Base-by-base conservation (phyloP, 2,329 filamentous ascomycete species). In the Colletotrichum caudatum region DNA sequence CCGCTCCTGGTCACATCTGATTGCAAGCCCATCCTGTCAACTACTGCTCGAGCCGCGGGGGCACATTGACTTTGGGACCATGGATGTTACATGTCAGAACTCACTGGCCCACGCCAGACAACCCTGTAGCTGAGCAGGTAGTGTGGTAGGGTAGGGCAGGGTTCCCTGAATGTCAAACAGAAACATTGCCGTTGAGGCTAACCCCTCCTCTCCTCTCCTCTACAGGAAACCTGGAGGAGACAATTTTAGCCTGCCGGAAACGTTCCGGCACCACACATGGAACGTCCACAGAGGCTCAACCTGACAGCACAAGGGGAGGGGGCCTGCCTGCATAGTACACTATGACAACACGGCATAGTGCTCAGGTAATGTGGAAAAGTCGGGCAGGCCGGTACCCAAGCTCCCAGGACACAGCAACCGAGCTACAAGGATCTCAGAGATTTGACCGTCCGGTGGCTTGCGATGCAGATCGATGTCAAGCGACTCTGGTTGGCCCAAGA, bases 51-150 rank as follows among this genome's bases (percentile, higher is more conserved):
- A 53, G 11, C 61, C 6, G 50, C 61, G 48, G 48, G 39, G 50
- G 14, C 51, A 51, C 46, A 23, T 53, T 18, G 23, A 51, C 48
- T 56, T 23, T 65, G 60, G 37, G 48, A 29, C 46, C 18, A 41
- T 54, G 18, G 37, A 37, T 57, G 54, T 70, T 70, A 70, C 66
- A 61, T 58, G 66, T 72, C 69, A 70, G 44, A 68, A 70, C 48
- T 60, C 23, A 65, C 26, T 29, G 29, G 50, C 48, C 60, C 60
- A 37, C 39, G 54, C 66, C 60, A 60, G 53, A 26, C 59, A 64
- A 65, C 69, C 66, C 50, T 57, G 61, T 41, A 53, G 54, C 57
- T 41, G 48, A 60, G 41, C 12, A 53, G 48, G 12, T 20, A 46
- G 66, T 29, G 66, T 29, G 29, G 29, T 4, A 29, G 29, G 29